These are phyloP conservation scores for Lineolata rhizophorae DNA, from an alignment of 495 filamentous ascomycete species.

Conservation along the genomic window DNA sequence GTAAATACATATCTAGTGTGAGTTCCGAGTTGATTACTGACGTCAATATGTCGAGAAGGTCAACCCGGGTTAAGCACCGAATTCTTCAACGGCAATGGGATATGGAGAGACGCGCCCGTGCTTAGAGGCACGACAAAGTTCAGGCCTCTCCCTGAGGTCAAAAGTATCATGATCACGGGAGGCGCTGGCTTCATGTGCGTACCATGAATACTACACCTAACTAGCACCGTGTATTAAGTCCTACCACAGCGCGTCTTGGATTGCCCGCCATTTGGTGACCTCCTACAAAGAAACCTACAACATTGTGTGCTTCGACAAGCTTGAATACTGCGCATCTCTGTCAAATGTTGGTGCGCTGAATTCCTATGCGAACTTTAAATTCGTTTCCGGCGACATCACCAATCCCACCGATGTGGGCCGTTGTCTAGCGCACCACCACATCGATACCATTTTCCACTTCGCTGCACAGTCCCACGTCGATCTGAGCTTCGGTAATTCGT, in stretches of 20 bases:
- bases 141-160: slow-evolving; percentile 34
- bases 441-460: slow-evolving; percentile 60
- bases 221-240: slow-evolving; percentile 1
- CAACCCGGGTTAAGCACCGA: too few species aligned
- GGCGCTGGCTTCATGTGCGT: slow-evolving; percentile 50
- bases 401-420: slow-evolving; percentile 35
- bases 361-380: slow-evolving; percentile 43
- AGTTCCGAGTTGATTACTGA: too few species aligned
- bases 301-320: slow-evolving; percentile 54
- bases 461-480: slow-evolving; percentile 59
- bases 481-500: slow-evolving; percentile 47
- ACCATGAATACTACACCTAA: slow-evolving; percentile 5
- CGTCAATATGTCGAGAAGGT: too few species aligned
- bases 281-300: slow-evolving; percentile 51
- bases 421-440: slow-evolving; percentile 34
- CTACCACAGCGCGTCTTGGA: slow-evolving; percentile 37
- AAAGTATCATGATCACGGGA: slow-evolving; percentile 53
- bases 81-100: slow-evolving; percentile 7
- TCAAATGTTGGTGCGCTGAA: slow-evolving; percentile 44
- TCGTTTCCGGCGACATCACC: slow-evolving; percentile 49
- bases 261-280: slow-evolving; percentile 44
- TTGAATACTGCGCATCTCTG: slow-evolving; percentile 50
- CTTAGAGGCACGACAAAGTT: slow-evolving; percentile 41
- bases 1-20: too few species aligned
- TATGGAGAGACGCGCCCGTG: slow-evolving; percentile 45